Base-by-base conservation (phyloP, 139 green algal genomes). In the Coelastrella sp. region DNA sequence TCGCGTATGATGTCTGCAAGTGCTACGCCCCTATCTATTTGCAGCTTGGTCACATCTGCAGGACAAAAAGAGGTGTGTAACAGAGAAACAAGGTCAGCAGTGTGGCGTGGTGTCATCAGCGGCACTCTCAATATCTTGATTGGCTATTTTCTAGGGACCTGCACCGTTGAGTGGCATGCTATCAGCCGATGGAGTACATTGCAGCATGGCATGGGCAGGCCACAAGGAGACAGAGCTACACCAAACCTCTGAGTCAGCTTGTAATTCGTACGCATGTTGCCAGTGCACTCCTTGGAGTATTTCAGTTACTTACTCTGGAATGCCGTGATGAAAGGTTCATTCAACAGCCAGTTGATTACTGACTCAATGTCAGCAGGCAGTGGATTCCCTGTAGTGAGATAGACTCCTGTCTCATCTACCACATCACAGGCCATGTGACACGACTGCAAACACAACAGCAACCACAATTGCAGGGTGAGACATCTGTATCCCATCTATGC, bases 1-100 rank as follows among this genome's bases (percentile, higher is more conserved):
- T 98, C 91, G 45, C 95, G 91, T 30, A 99, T 86, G 50, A 99
- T 94, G 90, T 99, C 96, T 21, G 94, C 89, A 40, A 99, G 92
- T 5, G 96, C 96, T 11, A 99, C 81, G 5, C 96, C 96, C 40
- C 95, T 92, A 13, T 90, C 75, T 53, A 91, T 69, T 87, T 98
- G 95, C 83, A 98, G 86, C 51, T 89, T 66, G 40, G 62, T 25
- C 4, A 96, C 85, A 43, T 87, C 91, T 93, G 89, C 30, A 76
- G 35, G 1, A 37, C 37, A 76, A 6, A 30, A 25, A 3, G 11
- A 80, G 30, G 63, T 30, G 63, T n/a, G n/a, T n/a, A n/a, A n/a
- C n/a, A n/a, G n/a, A n/a, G n/a, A n/a, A n/a, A n/a, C n/a, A n/a
- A n/a, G n/a, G n/a, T n/a, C n/a, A n/a, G n/a, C n/a, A n/a, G n/a